Evolutionary conservation across 257 asterid genomes (phyloP).

Genomic region (Solanum sejunctum): DNA sequence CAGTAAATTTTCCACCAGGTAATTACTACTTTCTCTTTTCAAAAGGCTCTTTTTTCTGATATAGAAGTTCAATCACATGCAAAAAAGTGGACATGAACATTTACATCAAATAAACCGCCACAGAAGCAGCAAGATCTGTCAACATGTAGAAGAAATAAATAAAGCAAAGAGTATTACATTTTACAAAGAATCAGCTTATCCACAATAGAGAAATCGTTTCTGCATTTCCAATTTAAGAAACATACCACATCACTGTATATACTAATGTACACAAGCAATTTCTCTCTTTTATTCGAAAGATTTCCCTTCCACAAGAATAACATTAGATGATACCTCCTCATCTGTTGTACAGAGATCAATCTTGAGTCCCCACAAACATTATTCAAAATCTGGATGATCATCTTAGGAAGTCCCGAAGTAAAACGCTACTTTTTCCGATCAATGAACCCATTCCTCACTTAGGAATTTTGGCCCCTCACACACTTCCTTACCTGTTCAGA

Average conservation of each 20-base stretch:
- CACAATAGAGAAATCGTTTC: neutral
- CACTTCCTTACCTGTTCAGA: neutral
- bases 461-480: neutral
- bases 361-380: neutral
- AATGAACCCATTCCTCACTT: neutral
- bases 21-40: neutral
- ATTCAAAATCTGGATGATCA: neutral
- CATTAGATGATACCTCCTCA: neutral
- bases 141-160: neutral
- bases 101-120: neutral
- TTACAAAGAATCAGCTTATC: neutral
- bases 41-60: neutral
- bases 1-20: neutral
- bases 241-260: neutral
- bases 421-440: neutral
- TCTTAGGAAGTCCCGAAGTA: neutral
- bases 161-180: neutral
- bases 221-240: neutral
- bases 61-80: neutral
- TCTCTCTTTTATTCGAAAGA: neutral
- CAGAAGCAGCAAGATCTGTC: neutral
- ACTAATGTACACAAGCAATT: neutral
- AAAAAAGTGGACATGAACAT: neutral
- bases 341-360: neutral
- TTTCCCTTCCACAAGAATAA: neutral